Conservation (phyloP, 2,329 filamentous ascomycete species). For the Stachybotrys chlorohalonatus region DNA sequence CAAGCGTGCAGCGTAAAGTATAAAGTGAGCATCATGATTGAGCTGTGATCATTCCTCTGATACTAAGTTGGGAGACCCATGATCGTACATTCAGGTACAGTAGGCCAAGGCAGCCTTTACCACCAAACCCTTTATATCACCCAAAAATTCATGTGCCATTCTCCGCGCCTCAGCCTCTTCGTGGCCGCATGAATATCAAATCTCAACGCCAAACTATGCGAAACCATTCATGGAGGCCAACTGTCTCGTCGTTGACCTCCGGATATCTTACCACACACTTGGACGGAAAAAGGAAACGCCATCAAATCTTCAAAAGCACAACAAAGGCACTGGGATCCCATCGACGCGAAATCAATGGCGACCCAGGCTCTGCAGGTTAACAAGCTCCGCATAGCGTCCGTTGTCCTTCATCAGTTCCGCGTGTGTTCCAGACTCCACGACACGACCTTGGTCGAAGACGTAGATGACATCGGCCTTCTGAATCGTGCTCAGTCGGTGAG, state of each 20-base stretch:
- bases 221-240: not conserved
- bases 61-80: not conserved
- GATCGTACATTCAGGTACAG: not conserved
- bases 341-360: slow-evolving; percentile 28
- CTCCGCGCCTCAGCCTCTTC: not conserved
- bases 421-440: slow-evolving; percentile 82
- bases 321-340: not conserved
- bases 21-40: not conserved
- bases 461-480: slow-evolving; percentile 93
- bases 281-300: too few relatives aligned
- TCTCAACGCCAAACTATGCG: not conserved
- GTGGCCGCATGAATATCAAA: not conserved
- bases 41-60: not conserved
- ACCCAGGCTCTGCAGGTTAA: slow-evolving; percentile 70
- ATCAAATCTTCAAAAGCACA: not conserved
- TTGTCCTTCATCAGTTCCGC: slow-evolving; percentile 58
- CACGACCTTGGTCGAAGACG: slow-evolving; percentile 83
- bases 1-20: too few relatives aligned
- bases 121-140: not conserved
- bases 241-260: not conserved
- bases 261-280: not conserved
- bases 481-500: slow-evolving; percentile 85
- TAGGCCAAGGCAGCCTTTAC: not conserved
- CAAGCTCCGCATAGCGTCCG: slow-evolving; percentile 69
- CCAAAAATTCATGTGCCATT: not conserved